These are phyloP conservation scores for Fragaria nilgerrensis DNA, from an alignment of 306 rosid species.

Conservation along the genomic window DNA sequence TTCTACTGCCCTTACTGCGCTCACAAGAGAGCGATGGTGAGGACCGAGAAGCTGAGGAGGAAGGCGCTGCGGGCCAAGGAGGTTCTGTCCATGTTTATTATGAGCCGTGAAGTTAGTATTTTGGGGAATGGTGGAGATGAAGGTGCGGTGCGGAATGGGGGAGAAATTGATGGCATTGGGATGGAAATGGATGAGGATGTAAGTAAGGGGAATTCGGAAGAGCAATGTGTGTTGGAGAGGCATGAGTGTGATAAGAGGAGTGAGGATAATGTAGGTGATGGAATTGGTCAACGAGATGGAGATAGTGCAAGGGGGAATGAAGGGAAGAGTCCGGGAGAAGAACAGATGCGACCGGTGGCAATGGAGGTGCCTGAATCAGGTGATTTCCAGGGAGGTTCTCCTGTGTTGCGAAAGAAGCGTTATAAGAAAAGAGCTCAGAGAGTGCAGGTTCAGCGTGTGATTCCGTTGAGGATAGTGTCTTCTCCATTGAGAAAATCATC, in stretches of 20 bases:
- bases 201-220: neutral
- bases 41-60: conserved; percentile 28
- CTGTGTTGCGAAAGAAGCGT: conserved; percentile 17
- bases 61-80: conserved; percentile 42
- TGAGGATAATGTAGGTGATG: conserved; percentile 14
- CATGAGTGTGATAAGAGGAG: neutral
- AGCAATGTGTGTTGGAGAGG: neutral
- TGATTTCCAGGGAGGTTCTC: conserved; percentile 22
- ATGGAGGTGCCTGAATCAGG: conserved; percentile 31
- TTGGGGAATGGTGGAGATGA: neutral
- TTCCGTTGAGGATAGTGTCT: conserved; percentile 19
- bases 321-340: conserved; percentile 21
- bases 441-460: neutral
- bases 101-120: neutral
- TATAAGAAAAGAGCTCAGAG: conserved; percentile 34
- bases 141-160: neutral
- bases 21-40: conserved; percentile 36
- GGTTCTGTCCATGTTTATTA: conserved; percentile 44
- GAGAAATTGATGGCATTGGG: conserved; percentile 6
- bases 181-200: neutral
- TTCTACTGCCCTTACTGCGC: conserved; percentile 68
- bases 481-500: conserved; percentile 17
- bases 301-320: conserved; percentile 18
- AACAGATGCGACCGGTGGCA: conserved; percentile 18
- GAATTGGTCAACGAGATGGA: neutral